Evolutionary conservation across 2,329 filamentous ascomycete species (phyloP).

Genomic region (Salinomyces thailandicus): DNA sequence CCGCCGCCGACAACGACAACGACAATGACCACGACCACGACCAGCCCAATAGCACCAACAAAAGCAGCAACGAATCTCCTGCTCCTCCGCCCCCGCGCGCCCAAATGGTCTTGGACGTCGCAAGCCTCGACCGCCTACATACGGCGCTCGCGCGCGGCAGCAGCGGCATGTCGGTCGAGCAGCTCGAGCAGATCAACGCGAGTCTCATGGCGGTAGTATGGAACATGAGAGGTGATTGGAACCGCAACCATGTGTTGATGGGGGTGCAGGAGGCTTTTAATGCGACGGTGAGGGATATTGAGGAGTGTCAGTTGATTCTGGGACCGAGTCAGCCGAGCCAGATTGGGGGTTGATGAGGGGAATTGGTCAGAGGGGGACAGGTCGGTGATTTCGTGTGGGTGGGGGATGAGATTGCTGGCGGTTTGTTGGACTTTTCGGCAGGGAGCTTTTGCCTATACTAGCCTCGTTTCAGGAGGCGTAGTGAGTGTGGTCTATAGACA

Average conservation of each 20-base stretch:
- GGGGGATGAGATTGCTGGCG: too few species aligned
- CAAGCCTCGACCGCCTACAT: slow-evolving; percentile 49
- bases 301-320: slow-evolving; percentile 38
- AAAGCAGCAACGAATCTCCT: background rate
- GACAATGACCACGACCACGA: background rate
- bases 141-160: slow-evolving; percentile 55
- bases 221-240: slow-evolving; percentile 68
- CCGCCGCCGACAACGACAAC: background rate
- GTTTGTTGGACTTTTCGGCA: too few species aligned
- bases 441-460: too few species aligned
- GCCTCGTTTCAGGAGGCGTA: too few species aligned
- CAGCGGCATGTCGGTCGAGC: slow-evolving; percentile 75
- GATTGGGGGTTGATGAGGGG: background rate
- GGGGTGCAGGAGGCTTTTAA: slow-evolving; percentile 63
- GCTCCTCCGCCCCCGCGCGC: slow-evolving; percentile 12
- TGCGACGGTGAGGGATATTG: slow-evolving; percentile 59
- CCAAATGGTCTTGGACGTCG: slow-evolving; percentile 36
- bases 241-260: slow-evolving; percentile 62
- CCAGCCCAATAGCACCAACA: background rate
- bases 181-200: slow-evolving; percentile 86
- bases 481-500: too few species aligned
- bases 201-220: slow-evolving; percentile 86
- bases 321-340: slow-evolving; percentile 27
- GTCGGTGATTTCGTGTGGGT: too few species aligned
- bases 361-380: too few species aligned